Percentiles rank a stretch among this genome's conserved stretches.
phyloP scores from a whole-genome alignment of 306 rosid genomes.

The Neltuma alba region DNA sequence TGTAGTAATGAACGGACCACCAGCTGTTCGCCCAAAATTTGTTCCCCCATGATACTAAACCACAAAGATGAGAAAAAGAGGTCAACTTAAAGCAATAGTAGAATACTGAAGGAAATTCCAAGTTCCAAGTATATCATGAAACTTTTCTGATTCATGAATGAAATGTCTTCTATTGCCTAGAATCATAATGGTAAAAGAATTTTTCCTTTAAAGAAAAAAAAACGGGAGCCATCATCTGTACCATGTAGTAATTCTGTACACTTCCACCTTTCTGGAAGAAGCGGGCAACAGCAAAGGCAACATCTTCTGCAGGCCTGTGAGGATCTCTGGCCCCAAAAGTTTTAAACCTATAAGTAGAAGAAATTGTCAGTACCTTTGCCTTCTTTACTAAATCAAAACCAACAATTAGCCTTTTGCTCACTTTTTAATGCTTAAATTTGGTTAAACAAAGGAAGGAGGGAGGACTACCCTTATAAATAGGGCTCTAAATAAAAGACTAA shows the following conservation, averaged over 20 bases:
- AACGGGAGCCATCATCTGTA: slow-evolving; percentile 35
- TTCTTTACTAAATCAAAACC: slow-evolving; percentile 30
- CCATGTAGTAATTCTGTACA: slow-evolving; percentile 94
- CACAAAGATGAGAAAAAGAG: slow-evolving; percentile 20
- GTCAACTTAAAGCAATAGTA: slow-evolving; percentile 26
- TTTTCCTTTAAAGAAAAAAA: neutral
- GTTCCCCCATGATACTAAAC: slow-evolving; percentile 95
- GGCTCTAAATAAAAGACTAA: slow-evolving; percentile 18
- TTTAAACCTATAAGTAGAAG: slow-evolving; percentile 68
- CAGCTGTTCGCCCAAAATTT: slow-evolving; percentile 95
- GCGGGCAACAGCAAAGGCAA: slow-evolving; percentile 90
- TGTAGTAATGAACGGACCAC: slow-evolving; percentile 97
- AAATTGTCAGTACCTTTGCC: slow-evolving; percentile 30
- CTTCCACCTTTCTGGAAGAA: slow-evolving; percentile 98
- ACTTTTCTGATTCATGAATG: neutral
- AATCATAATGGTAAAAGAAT: neutral
- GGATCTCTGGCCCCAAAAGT: slow-evolving; percentile 95
- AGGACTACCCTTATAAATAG: neutral
- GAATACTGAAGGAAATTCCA: slow-evolving; percentile 13
- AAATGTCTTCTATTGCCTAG: slow-evolving; percentile 2
- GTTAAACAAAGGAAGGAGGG: slow-evolving; percentile 4
- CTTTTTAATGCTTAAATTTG: slow-evolving; percentile 7
- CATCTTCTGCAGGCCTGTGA: slow-evolving; percentile 92
- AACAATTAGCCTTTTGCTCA: slow-evolving; percentile 1
- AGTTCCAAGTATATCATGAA: neutral